A percentile compares a stretch with the other conserved stretches of the same genome.
Conservation (phyloP, 208 protist genomes). For the Trichomonas vaginalis region DNA sequence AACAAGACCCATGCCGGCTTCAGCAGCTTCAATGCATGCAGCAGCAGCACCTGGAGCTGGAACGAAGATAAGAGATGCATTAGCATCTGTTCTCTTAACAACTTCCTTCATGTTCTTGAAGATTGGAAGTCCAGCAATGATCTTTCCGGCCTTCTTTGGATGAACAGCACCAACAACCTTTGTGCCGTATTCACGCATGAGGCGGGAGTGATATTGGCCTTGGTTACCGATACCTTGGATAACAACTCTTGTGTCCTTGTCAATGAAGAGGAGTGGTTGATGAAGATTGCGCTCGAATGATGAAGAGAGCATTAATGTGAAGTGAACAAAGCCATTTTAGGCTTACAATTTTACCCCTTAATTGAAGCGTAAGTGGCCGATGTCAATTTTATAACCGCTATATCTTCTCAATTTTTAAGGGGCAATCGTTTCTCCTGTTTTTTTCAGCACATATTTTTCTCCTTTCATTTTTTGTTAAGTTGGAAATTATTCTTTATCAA, state of each 20-base stretch:
- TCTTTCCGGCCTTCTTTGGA: constrained; percentile 75
- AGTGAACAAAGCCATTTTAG: no score
- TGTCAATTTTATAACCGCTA: no score
- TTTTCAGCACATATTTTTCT: no score
- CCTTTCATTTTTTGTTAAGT: no score
- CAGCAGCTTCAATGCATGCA: constrained; percentile 82
- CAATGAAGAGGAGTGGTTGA: not conserved
- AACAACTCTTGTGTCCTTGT: not conserved
- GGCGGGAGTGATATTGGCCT: constrained; percentile 69
- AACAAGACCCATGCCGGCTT: constrained; percentile 80
- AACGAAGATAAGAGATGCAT: constrained; percentile 87
- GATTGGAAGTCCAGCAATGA: constrained; percentile 74
- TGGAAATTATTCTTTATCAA: no score
- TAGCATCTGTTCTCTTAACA: constrained; percentile 63
- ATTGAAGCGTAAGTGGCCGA: no score
- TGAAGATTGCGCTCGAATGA: not conserved
- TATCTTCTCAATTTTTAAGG: no score
- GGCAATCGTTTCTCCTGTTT: no score
- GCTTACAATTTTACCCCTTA: no score
- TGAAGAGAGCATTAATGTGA: not conserved
- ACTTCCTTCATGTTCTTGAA: constrained; percentile 68
- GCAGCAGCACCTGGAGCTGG: constrained; percentile 73
- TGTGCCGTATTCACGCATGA: constrained; percentile 88
- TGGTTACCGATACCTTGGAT: constrained; percentile 1
- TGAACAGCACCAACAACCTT: constrained; percentile 92